Evolutionary conservation across 2,329 filamentous ascomycete genomes (phyloP), one percentile per base, ranked within the genome.

Genomic region (Stagonosporopsis cucurbitacearum): DNA sequence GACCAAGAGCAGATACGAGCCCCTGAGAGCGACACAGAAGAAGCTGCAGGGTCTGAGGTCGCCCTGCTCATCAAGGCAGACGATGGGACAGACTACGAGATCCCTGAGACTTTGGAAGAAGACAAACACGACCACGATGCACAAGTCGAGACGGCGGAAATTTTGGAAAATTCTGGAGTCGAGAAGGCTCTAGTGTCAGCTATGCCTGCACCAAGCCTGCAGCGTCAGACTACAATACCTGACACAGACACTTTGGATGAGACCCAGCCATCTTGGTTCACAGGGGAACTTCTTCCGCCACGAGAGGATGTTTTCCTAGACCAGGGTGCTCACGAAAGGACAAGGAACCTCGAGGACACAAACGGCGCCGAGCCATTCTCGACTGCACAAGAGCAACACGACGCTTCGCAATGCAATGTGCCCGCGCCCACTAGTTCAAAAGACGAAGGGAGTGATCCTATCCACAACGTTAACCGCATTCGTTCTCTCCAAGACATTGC

Each of bases 351-450:
- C 1, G 42, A 58, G 26, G 50, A 65, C 4, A 68, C 58, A 6
- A 65, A 66, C 23, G 69, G 60, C 41, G 69, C 62, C 3, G 64
- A 62, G 15, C 47, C 39, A 3, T 72, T 67, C 19, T 57, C 68
- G 9, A 72, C 77, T n/a, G 78, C 77, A 17, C 71, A 68, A 42
- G 77, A 79, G 37, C 72, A 78, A 40, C 63, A 74, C 7, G 70
- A 71, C 15, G 59, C 54, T 6, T 72, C 67, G 11, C 59, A 65
- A 19, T 35, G 19, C 54, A 69, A 63, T 19, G 51, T 54, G 30
- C 45, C 39, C 1, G 58, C 47, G 25, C 61, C 41, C n/a, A 40
- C 52, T 13, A 58, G 53, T 25, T 62, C 60, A 9, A 63, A 58
- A 41, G 61, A 66, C 5, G 55, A 59, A 20, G 59, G 53, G 20